Evolutionary conservation across 2,329 filamentous ascomycete species (phyloP).

Genomic region (Pezizomycotina sp.): DNA sequence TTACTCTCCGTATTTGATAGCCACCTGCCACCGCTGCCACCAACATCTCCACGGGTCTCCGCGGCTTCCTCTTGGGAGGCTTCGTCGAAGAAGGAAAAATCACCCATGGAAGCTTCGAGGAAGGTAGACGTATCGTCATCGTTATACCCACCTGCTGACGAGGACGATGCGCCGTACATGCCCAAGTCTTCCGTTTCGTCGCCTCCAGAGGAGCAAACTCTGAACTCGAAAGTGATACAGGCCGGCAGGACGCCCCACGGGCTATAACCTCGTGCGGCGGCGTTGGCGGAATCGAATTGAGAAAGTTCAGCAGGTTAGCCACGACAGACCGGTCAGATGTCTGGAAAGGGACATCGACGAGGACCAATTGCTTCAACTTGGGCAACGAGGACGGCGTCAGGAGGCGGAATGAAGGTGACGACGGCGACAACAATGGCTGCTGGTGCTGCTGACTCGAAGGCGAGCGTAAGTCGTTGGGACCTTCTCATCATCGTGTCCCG

Average conservation of each 20-base stretch:
- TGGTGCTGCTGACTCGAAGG: background rate
- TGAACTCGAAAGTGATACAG: constrained; percentile 1
- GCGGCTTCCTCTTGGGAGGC: no score
- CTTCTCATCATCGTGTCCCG: constrained; percentile 11
- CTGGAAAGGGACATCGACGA: constrained; percentile 8
- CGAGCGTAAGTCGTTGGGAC: constrained; percentile 1
- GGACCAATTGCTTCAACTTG: constrained; percentile 17
- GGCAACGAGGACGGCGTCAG: constrained; percentile 10
- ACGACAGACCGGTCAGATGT: constrained; percentile 2
- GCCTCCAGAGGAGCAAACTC: constrained; percentile 6
- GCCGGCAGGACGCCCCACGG: no score
- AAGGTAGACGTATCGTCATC: constrained; percentile 6
- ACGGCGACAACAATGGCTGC: no score
- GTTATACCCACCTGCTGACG: constrained; percentile 4
- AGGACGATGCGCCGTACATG: constrained; percentile 4
- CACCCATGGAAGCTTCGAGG: constrained; percentile 12
- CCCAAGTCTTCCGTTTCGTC: constrained; percentile 4
- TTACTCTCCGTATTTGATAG: no score
- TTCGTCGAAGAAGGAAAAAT: constrained; percentile 17
- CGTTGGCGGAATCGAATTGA: constrained; percentile 1
- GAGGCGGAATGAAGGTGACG: no score
- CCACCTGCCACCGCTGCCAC: no score
- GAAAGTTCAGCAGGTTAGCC: constrained; percentile 1
- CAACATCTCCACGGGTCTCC: no score
- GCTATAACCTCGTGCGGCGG: no score